A percentile compares a stretch with the other conserved stretches of the same genome.
Evolutionary conservation across 2,329 filamentous ascomycete genomes (phyloP).

Genomic region (Hyphodiscus sp.): DNA sequence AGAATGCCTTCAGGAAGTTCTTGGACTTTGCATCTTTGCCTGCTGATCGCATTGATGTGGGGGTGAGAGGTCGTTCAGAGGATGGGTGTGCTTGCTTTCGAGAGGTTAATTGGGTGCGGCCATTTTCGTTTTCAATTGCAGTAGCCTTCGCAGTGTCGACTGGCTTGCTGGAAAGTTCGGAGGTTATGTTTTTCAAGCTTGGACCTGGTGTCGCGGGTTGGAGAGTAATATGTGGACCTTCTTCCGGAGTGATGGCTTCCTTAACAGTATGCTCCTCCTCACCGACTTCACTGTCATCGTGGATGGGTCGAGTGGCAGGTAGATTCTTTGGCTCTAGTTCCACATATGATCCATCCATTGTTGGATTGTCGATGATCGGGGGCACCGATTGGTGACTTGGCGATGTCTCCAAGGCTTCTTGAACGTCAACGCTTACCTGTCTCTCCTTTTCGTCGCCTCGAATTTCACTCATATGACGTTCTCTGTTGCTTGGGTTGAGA

Average conservation of each 20-base stretch:
- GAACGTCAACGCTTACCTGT: not conserved
- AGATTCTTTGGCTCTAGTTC: not conserved
- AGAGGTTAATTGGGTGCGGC: conserved; percentile 15
- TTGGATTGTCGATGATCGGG: not conserved
- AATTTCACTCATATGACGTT: not conserved
- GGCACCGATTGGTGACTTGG: not conserved
- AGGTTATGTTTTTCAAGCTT: conserved; percentile 3
- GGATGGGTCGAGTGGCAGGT: not conserved
- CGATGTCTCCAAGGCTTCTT: not conserved
- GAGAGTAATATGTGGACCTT: conserved; percentile 18
- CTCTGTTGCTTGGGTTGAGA: not conserved
- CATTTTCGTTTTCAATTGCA: conserved; percentile 15
- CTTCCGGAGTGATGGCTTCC: conserved; percentile 2
- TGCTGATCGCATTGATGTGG: conserved; percentile 23
- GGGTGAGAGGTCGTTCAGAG: conserved; percentile 24
- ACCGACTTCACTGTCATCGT: not conserved
- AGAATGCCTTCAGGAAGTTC: conserved; percentile 29
- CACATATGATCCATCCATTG: not conserved
- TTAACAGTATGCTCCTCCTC: not conserved
- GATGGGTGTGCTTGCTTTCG: conserved; percentile 15
- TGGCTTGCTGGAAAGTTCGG: conserved; percentile 7
- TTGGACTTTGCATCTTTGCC: conserved; percentile 19
- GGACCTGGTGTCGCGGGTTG: conserved; percentile 19
- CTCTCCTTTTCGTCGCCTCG: not conserved
- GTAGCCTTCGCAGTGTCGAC: conserved; percentile 18